Conservation (phyloP, 2,329 filamentous ascomycete genomes). For the Pyrenochaeta sp. region DNA sequence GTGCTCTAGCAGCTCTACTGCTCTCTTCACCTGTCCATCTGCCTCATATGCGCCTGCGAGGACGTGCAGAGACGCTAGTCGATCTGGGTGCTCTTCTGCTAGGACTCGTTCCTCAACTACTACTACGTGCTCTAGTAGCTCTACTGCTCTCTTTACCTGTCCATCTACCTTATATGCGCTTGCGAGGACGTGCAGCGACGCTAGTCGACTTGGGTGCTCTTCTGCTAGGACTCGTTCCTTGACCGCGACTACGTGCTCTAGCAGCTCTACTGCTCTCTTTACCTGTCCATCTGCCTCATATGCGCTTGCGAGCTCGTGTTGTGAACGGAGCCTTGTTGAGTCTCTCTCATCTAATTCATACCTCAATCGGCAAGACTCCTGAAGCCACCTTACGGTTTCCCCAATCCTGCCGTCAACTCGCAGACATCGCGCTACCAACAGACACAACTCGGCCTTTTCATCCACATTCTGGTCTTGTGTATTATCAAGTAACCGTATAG, state of each 20-base stretch:
- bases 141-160: neutral
- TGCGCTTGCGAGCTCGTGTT: no score
- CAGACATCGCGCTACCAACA: neutral
- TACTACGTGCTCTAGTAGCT: neutral
- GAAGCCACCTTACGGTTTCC: neutral
- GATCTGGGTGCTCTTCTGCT: no score
- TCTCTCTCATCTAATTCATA: neutral
- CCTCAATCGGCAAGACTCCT: neutral
- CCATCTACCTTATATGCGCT: neutral
- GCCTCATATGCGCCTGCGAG: neutral
- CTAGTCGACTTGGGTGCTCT: no score
- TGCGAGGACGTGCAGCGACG: no score
- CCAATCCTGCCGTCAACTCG: neutral
- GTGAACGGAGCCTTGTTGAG: no score
- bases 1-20: constrained; percentile 9
- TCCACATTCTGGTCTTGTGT: neutral
- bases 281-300: no score
- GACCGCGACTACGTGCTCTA: no score
- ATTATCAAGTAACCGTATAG: neutral
- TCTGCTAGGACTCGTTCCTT: no score
- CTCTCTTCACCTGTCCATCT: no score
- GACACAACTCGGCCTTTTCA: neutral
- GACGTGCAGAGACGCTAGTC: no score
- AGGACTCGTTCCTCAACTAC: neutral
- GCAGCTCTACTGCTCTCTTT: no score